phyloP scores from a whole-genome alignment of 169 alveolate species.

The Plasmodium gaboni region DNA sequence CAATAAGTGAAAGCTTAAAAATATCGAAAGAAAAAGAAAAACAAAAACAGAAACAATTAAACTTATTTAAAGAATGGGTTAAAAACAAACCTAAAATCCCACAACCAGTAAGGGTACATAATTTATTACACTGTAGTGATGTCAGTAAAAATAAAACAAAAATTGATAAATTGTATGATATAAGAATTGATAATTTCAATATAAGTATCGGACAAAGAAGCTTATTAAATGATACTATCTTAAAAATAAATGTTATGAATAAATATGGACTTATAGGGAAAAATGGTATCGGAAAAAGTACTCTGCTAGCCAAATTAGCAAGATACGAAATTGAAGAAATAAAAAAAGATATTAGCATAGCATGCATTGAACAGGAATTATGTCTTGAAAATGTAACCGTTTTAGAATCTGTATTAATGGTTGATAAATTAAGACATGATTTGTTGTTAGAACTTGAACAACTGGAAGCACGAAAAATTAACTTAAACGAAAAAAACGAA shows the following conservation, averaged over 20 bases:
- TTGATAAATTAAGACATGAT: conserved; percentile 94
- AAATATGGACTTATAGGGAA: conserved; percentile 97
- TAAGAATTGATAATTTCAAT: conserved; percentile 88
- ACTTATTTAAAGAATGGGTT: conserved; percentile 88
- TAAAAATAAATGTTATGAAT: conserved; percentile 92
- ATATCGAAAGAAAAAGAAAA: conserved; percentile 81
- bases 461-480: conserved; percentile 79
- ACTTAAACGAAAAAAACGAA: conserved; percentile 2
- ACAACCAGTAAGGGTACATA: conserved; percentile 85
- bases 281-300: conserved; percentile 98
- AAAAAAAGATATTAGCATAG: conserved; percentile 93
- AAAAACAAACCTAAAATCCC: conserved; percentile 88
- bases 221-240: conserved; percentile 93
- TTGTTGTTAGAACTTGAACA: conserved; percentile 90
- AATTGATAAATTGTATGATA: conserved; percentile 85
- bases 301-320: conserved; percentile 94
- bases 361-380: conserved; percentile 96
- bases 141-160: conserved; percentile 64
- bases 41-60: conserved; percentile 83
- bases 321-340: conserved; percentile 95
- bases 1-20: conserved; percentile 79
- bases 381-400: conserved; percentile 89
- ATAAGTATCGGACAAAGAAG: conserved; percentile 95
- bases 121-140: conserved; percentile 63
- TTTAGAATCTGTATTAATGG: conserved; percentile 93